These are phyloP conservation scores for Epichloe amarillans DNA, from an alignment of 2,329 filamentous ascomycete species.

Conservation along the genomic window DNA sequence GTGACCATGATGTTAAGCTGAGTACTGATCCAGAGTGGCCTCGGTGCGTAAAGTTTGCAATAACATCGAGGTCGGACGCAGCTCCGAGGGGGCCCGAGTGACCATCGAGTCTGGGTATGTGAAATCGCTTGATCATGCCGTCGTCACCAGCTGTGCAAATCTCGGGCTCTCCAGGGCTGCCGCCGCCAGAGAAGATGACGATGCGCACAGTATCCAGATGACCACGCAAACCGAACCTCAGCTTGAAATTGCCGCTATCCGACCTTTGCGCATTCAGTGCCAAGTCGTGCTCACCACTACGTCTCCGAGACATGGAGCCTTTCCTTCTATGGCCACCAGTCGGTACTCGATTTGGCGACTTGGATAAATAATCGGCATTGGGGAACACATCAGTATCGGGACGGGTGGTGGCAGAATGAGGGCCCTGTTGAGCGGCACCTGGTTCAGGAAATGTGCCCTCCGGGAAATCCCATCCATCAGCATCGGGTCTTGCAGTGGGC, in stretches of 20 bases:
- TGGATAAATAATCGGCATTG: conserved; percentile 63
- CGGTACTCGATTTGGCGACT: conserved; percentile 61
- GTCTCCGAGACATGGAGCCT: conserved; percentile 60
- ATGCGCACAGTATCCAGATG: conserved; percentile 89
- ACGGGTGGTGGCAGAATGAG: conserved; percentile 41
- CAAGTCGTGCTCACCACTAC: conserved; percentile 54
- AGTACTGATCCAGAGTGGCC: conserved; percentile 88
- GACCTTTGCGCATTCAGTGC: conserved; percentile 42
- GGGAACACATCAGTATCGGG: conserved; percentile 86
- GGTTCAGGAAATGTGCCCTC: conserved; percentile 56
- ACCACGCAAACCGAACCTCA: conserved; percentile 80
- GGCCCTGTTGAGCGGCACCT: conserved; percentile 26
- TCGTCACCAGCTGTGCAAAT: conserved; percentile 95
- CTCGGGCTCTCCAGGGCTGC: conserved; percentile 88
- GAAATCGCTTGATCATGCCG: conserved; percentile 91
- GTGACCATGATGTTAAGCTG: conserved; percentile 73
- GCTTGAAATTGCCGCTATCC: conserved; percentile 73
- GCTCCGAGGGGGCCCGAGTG: conserved; percentile 33
- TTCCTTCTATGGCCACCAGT: conserved; percentile 60
- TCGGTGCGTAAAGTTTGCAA: conserved; percentile 87
- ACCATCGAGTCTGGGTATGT: conserved; percentile 69
- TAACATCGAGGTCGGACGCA: conserved; percentile 74
- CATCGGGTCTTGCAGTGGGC: conserved; percentile 31
- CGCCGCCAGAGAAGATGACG: conserved; percentile 92
- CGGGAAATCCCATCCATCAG: conserved; percentile 88